phyloP scores from a whole-genome alignment of 2,329 filamentous ascomycete genomes.

The Fusarium udum region DNA sequence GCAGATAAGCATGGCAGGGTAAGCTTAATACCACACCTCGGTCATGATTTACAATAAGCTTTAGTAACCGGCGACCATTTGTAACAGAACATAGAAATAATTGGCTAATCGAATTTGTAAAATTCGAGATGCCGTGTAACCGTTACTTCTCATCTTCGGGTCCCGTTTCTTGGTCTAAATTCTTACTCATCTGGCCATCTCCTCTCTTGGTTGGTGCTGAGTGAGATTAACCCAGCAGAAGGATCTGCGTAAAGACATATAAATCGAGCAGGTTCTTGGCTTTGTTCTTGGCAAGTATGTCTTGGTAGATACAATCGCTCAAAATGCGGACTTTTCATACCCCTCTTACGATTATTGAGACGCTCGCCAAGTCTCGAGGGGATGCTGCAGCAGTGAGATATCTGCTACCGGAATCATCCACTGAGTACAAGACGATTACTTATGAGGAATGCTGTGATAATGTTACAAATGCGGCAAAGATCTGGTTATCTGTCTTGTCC shows the following conservation, averaged over 20 bases:
- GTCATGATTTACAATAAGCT: background rate
- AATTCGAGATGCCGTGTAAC: background rate
- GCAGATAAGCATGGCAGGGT: too few species aligned
- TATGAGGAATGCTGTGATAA: background rate
- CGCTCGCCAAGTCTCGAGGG: background rate
- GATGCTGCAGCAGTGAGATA: background rate
- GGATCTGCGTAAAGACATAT: background rate
- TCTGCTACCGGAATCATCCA: rapidly evolving
- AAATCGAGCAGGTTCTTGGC: rapidly evolving
- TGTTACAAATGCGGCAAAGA: background rate
- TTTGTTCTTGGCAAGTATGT: rapidly evolving
- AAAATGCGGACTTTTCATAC: slow-evolving; percentile 2
- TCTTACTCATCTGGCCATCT: background rate
- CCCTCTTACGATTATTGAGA: background rate
- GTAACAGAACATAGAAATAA: rapidly evolving
- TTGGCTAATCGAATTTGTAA: background rate
- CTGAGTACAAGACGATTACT: background rate
- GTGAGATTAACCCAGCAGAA: background rate
- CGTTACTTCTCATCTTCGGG: background rate
- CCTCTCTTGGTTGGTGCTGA: background rate
- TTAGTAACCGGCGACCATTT: background rate
- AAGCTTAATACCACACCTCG: background rate
- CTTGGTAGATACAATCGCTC: rapidly evolving
- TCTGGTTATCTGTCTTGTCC: background rate
- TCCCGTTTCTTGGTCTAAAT: background rate